Percentiles rank a stretch among this genome's conserved stretches.
phyloP scores from a whole-genome alignment of 2,329 filamentous ascomycete species.

The Pezizomycotina sp. region DNA sequence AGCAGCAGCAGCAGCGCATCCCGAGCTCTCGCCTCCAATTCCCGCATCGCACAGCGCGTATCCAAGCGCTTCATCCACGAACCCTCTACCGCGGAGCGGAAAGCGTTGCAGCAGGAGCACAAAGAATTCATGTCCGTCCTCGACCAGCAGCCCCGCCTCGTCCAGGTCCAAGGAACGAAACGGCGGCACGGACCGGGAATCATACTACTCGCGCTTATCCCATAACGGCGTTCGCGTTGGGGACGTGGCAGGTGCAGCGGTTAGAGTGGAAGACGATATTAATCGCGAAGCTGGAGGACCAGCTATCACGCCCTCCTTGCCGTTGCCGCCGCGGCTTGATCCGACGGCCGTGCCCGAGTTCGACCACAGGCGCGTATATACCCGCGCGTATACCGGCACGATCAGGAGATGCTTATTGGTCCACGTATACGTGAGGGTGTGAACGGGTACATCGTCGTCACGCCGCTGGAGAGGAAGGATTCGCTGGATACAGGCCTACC shows the following conservation, averaged over 20 bases:
- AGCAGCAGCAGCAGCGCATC: too few relatives aligned
- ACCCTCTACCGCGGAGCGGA: too few relatives aligned
- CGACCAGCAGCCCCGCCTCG: constrained; percentile 66
- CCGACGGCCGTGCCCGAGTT: constrained; percentile 70
- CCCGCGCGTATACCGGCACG: constrained; percentile 58
- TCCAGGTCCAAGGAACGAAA: constrained; percentile 52
- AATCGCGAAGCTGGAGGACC: constrained; percentile 81
- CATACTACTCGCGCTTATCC: constrained; percentile 70
- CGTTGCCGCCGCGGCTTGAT: constrained; percentile 69
- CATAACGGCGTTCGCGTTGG: constrained; percentile 78
- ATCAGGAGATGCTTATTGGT: constrained; percentile 90
- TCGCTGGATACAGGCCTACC: constrained; percentile 25
- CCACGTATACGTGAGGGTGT: constrained; percentile 77
- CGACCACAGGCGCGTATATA: constrained; percentile 72
- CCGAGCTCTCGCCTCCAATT: too few relatives aligned
- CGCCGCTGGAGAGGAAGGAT: constrained; percentile 60
- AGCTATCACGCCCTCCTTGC: constrained; percentile 61
- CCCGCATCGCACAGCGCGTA: too few relatives aligned
- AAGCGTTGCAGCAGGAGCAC: too few relatives aligned
- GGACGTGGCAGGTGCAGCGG: constrained; percentile 88
- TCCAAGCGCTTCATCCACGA: too few relatives aligned
- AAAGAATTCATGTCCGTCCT: constrained; percentile 54
- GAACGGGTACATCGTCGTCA: constrained; percentile 81
- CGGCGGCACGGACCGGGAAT: constrained; percentile 59
- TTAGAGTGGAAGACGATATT: constrained; percentile 88